These are phyloP conservation scores for Acrodontium crateriforme DNA, from an alignment of 2,329 filamentous ascomycete species.

Conservation along the genomic window DNA sequence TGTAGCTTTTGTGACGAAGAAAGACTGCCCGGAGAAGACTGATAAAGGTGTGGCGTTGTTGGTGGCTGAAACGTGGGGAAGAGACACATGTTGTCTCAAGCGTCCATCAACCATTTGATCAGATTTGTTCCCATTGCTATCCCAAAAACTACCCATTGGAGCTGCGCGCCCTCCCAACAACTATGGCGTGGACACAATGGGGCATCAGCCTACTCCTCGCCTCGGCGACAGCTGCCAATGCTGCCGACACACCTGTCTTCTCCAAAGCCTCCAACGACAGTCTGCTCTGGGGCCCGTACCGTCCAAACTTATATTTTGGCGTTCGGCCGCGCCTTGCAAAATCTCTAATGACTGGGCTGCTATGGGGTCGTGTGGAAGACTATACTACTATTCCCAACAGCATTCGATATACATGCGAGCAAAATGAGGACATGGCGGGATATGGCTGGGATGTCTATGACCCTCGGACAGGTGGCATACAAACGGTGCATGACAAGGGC, in stretches of 20 bases:
- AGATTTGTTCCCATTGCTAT: not conserved
- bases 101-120: not conserved
- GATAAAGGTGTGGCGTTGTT: slow-evolving; percentile 1
- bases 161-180: slow-evolving; percentile 1
- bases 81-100: no score
- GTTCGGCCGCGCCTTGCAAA: slow-evolving; percentile 69
- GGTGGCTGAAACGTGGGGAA: slow-evolving; percentile 1
- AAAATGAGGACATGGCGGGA: slow-evolving; percentile 82
- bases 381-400: slow-evolving; percentile 61
- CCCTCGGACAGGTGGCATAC: slow-evolving; percentile 68
- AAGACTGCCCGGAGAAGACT: no score
- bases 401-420: slow-evolving; percentile 89
- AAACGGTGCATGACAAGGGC: slow-evolving; percentile 78
- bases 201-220: slow-evolving; percentile 11
- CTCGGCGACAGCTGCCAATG: slow-evolving; percentile 9
- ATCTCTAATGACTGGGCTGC: slow-evolving; percentile 65
- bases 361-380: slow-evolving; percentile 79
- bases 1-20: no score
- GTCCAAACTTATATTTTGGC: slow-evolving; percentile 89
- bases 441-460: slow-evolving; percentile 99
- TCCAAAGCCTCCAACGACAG: slow-evolving; percentile 55
- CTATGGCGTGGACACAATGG: slow-evolving; percentile 13
- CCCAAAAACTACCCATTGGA: no score
- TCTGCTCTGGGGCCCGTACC: slow-evolving; percentile 90
- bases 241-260: slow-evolving; percentile 16